Evolutionary conservation across 306 rosid species (phyloP).

Genomic region (Cyamopsis tetragonoloba): DNA sequence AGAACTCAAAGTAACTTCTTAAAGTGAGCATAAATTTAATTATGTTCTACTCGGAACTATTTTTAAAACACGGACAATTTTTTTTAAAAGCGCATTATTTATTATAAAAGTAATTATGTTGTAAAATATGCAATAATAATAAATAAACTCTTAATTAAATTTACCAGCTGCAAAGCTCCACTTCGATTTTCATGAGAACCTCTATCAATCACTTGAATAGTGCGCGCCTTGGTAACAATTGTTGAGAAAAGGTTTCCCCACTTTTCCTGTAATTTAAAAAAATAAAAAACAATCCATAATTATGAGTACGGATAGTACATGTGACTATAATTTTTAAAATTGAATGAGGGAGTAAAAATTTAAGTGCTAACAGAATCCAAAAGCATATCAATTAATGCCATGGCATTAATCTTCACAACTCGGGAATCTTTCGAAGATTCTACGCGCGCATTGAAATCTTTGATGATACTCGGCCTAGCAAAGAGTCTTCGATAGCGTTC

Average conservation of each 20-base stretch:
- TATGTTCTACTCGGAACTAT: too few relatives aligned
- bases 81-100: too few relatives aligned
- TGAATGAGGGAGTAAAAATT: neutral
- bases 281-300: neutral
- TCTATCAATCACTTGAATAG: slow-evolving; percentile 41
- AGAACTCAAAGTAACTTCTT: too few relatives aligned
- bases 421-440: slow-evolving; percentile 67
- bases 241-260: slow-evolving; percentile 62
- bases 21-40: too few relatives aligned
- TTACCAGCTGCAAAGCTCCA: slow-evolving; percentile 58
- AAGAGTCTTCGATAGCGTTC: slow-evolving; percentile 36
- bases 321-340: too few relatives aligned
- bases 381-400: slow-evolving; percentile 43
- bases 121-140: too few relatives aligned
- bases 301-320: neutral
- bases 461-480: slow-evolving; percentile 34
- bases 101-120: too few relatives aligned
- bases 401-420: slow-evolving; percentile 33
- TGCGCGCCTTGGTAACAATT: slow-evolving; percentile 44
- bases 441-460: slow-evolving; percentile 2
- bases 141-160: too few relatives aligned
- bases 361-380: slow-evolving; percentile 43
- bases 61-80: too few relatives aligned
- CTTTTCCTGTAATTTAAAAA: slow-evolving; percentile 41
- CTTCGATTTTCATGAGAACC: slow-evolving; percentile 35